Evolutionary conservation across 148 eudicot species (phyloP), one percentile per base, ranked within the genome.

Genomic region (Rhododendron molle): DNA sequence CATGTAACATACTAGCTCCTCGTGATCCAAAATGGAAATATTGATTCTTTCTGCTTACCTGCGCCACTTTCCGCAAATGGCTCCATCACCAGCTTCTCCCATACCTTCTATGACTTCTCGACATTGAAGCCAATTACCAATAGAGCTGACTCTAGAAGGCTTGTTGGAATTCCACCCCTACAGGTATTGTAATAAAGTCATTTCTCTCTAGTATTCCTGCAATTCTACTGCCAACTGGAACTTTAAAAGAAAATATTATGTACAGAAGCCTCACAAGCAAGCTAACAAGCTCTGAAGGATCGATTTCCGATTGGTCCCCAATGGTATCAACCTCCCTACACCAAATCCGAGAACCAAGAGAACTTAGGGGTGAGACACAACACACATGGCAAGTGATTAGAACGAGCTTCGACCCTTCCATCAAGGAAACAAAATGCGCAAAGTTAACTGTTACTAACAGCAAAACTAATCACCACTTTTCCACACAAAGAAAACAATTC

Each of bases 111-210:
- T 82, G 67, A 94, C 90, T 54, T 90, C 92, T 88, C 91, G 92
- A 85, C 99, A 96, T 83, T 95, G 99, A 89, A 96, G 87, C 99
- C 99, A 97, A 90, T 97, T 95, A 77, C 96, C 95, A 88, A 94
- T 91, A 80, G 93, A 90, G 86, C 87, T 90, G 79, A 89, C 86
- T 87, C 86, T 89, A 14, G 84, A 84, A 90, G 88, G 89, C 87
- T 92, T 92, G 79, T 77, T 81, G 62, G 84, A 86, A 78, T 52
- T 74, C 44, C 86, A 73, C 71, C 88, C 93, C 98, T 97, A 88
- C 81, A 86, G 20, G 78, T 69, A 86, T 43, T 52, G 40, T 85
- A 56, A 79, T 58, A 62, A 23, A 81, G 72, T 76, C 83, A 86
- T 40, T 80, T 72, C 69, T 84, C 54, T 26, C 38, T 74, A 47